phyloP scores from a whole-genome alignment of 2,329 filamentous ascomycete genomes.

The Ceratocystis papillata region DNA sequence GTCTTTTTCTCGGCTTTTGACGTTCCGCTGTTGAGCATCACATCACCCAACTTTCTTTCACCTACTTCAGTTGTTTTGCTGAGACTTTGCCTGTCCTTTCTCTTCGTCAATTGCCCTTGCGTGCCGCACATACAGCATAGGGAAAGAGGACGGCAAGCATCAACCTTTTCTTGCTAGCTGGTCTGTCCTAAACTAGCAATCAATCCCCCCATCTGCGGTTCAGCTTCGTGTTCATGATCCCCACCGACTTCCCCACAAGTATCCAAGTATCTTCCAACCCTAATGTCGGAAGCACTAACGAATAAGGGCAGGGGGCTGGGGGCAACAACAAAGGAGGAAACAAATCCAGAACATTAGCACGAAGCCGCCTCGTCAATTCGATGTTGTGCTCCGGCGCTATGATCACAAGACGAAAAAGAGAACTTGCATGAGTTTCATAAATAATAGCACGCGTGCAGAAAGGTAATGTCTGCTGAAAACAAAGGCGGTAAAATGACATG shows the following conservation, averaged over 20 bases:
- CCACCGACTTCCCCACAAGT: slow-evolving; percentile 7
- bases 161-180: background rate
- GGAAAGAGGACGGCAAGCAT: background rate
- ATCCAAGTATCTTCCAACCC: background rate
- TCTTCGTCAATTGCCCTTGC: background rate
- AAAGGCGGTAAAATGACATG: background rate
- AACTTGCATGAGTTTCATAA: background rate
- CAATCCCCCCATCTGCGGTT: background rate
- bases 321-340: background rate
- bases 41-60: background rate
- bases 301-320: background rate
- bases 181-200: slow-evolving; percentile 12
- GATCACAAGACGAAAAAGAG: too few species aligned
- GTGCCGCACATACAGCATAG: background rate
- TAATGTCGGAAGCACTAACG: background rate
- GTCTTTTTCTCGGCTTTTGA: slow-evolving; percentile 3
- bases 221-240: slow-evolving; percentile 11
- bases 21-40: background rate
- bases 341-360: background rate
- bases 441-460: background rate
- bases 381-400: too few species aligned
- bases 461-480: background rate
- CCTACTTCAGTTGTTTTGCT: background rate
- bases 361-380: background rate
- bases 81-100: background rate